These are phyloP conservation scores for Diospyros lotus DNA, from an alignment of 148 eudicot genomes.

Conservation along the genomic window DNA sequence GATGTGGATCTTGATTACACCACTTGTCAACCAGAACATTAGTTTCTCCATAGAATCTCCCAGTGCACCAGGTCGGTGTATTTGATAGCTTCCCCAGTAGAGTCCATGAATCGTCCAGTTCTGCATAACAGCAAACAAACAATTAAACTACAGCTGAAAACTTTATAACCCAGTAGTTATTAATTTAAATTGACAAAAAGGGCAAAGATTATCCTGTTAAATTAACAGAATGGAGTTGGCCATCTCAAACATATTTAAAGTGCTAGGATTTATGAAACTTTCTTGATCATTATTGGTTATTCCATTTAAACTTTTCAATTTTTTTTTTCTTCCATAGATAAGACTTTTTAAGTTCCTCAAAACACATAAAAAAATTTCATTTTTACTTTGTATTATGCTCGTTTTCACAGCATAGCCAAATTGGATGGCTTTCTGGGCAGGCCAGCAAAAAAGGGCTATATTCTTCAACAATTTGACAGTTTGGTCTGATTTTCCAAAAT, in stretches of 20 bases:
- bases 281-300: background rate
- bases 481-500: background rate
- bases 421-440: background rate
- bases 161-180: background rate
- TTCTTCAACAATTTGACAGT: background rate
- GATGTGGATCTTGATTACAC: slow-evolving; percentile 57
- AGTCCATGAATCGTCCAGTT: slow-evolving; percentile 99
- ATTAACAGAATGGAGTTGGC: background rate
- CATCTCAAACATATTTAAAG: background rate
- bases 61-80: slow-evolving; percentile 55
- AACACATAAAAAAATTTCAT: background rate
- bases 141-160: slow-evolving; percentile 11
- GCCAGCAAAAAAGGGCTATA: background rate
- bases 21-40: slow-evolving; percentile 69
- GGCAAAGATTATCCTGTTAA: background rate
- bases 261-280: background rate
- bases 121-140: slow-evolving; percentile 32
- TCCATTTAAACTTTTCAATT: background rate
- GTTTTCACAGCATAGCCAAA: background rate
- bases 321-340: no score
- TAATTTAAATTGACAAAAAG: background rate
- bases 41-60: slow-evolving; percentile 74
- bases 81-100: slow-evolving; percentile 89
- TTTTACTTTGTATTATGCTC: background rate
- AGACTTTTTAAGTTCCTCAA: no score